Evolutionary conservation across 176 grass and related monocot species (phyloP).

Genomic region (Oryza meridionalis): DNA sequence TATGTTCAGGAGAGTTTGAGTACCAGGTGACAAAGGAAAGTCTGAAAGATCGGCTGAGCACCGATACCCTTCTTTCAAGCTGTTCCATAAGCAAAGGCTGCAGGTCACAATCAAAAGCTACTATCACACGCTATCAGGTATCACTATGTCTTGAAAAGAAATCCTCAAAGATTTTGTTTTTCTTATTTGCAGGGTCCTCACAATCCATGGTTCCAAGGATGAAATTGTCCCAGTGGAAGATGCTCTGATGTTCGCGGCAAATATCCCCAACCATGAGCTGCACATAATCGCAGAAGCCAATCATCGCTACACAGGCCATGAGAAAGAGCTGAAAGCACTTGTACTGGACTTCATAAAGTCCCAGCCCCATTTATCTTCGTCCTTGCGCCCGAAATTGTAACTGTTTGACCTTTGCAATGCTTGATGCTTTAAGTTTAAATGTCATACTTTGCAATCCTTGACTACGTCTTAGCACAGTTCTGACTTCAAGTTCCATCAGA

Average conservation of each 20-base stretch:
- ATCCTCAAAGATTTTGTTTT: neutral
- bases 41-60: conserved; percentile 68
- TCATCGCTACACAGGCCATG: conserved; percentile 68
- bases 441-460: neutral
- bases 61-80: conserved; percentile 71
- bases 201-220: conserved; percentile 78
- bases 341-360: conserved; percentile 60
- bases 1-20: conserved; percentile 61
- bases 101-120: conserved; percentile 66
- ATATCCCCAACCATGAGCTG: conserved; percentile 71
- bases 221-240: conserved; percentile 67
- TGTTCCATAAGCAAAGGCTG: conserved; percentile 64
- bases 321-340: conserved; percentile 49
- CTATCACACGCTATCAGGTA: conserved; percentile 22
- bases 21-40: conserved; percentile 66
- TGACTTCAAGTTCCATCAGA: neutral
- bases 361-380: conserved; percentile 1
- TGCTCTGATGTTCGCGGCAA: conserved; percentile 67
- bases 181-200: conserved; percentile 58
- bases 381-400: conserved; percentile 57
- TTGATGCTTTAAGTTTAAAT: neutral
- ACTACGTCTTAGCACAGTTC: neutral
- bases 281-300: conserved; percentile 67
- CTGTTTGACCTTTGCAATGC: neutral
- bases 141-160: neutral